These are phyloP conservation scores for Talaromyces sp. DNA, from an alignment of 2,329 filamentous ascomycete species.

Conservation along the genomic window DNA sequence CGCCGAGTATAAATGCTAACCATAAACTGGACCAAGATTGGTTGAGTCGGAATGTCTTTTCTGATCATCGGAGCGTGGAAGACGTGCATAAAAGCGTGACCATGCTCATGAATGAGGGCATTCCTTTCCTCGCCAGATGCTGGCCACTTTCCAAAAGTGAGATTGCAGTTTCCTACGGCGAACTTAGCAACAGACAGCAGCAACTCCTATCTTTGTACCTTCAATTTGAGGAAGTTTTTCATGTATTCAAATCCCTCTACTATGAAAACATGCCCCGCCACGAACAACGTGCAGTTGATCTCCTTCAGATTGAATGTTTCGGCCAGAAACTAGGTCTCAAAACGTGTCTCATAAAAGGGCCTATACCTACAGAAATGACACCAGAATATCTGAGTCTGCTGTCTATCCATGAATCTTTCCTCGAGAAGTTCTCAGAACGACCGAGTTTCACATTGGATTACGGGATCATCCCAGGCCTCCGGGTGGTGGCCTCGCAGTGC, in stretches of 20 bases:
- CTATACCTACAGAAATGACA: not conserved
- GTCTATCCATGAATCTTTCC: not conserved
- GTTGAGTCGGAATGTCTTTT: not conserved
- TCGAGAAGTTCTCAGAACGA: not conserved
- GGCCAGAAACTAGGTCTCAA: not conserved
- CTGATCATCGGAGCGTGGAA: not conserved
- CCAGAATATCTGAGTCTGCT: not conserved
- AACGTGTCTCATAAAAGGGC: conserved; percentile 1
- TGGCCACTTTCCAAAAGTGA: not conserved
- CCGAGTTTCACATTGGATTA: conserved; percentile 10
- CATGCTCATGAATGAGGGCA: not conserved
- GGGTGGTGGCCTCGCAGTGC: not conserved
- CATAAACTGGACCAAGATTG: not conserved
- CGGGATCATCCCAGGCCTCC: not conserved
- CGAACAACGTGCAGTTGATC: not conserved
- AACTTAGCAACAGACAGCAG: not conserved
- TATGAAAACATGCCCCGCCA: not conserved
- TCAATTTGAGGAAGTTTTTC: not conserved
- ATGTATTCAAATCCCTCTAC: not conserved
- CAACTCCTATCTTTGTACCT: conserved; percentile 1
- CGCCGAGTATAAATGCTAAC: not conserved
- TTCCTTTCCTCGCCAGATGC: conserved; percentile 1
- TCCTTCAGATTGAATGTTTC: not conserved
- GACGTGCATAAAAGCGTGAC: not conserved
- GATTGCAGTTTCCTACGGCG: not conserved